phyloP scores from a whole-genome alignment of 2,329 filamentous ascomycete species.

The Ophiostoma ips region DNA sequence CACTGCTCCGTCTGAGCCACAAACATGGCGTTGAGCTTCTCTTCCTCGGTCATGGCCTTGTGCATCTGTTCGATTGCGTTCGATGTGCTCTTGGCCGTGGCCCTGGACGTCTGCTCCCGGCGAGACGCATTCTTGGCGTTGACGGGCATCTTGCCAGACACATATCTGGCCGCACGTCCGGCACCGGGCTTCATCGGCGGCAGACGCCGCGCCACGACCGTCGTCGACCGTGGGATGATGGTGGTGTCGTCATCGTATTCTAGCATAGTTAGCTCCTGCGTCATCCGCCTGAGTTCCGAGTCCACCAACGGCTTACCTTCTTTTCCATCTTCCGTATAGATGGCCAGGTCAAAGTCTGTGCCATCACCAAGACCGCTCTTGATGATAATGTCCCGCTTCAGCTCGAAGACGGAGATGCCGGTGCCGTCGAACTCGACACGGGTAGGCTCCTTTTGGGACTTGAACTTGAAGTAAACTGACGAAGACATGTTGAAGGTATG shows the following conservation, averaged over 20 bases:
- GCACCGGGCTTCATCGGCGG: conserved; percentile 76
- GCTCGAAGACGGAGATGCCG: conserved; percentile 93
- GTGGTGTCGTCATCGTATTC: conserved; percentile 97
- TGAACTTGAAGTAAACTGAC: conserved; percentile 99
- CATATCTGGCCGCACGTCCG: conserved; percentile 84
- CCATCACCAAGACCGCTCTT: conserved; percentile 90
- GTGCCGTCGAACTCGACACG: conserved; percentile 95
- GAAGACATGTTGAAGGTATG: conserved; percentile 58
- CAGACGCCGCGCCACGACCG: conserved; percentile 75
- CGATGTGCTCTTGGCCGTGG: conserved; percentile 38
- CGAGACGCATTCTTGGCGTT: conserved; percentile 70
- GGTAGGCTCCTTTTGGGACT: conserved; percentile 90
- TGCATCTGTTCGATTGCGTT: conserved; percentile 53
- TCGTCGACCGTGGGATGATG: conserved; percentile 91
- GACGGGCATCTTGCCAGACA: conserved; percentile 88
- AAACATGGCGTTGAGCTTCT: conserved; percentile 87
- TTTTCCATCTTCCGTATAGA: conserved; percentile 82
- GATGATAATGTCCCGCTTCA: conserved; percentile 96
- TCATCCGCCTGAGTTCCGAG: too few relatives aligned
- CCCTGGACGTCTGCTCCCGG: conserved; percentile 47
- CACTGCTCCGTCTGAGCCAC: conserved; percentile 81
- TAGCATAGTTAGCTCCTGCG: conserved; percentile 25
- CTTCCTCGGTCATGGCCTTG: conserved; percentile 77
- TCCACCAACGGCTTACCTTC: too few relatives aligned
- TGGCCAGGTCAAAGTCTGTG: conserved; percentile 88